Evolutionary conservation across 805 yeast species (phyloP), one percentile per base, ranked within the genome.

Genomic region (Saturnispora ahearnii): DNA sequence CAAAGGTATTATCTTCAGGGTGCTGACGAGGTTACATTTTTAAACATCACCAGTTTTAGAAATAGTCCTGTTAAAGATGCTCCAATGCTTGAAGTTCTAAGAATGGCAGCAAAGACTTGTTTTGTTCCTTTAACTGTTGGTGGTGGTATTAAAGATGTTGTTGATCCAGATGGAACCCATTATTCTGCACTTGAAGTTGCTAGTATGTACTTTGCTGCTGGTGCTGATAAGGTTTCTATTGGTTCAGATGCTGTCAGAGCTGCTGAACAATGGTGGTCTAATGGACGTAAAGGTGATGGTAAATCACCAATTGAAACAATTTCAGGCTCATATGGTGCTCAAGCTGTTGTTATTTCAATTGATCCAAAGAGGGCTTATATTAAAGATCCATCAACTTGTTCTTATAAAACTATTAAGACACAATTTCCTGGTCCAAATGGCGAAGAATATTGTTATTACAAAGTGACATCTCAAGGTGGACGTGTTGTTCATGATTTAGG

Each of bases 61-160:
- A 87, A 90, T 67, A 88, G 95, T 31, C 99, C 99, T 2, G 66
- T 91, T 44, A 79, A 75, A 53, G 99, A 93, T 63, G 81, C 91
- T 46, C 99, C 99, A 28, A 93, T 93, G 99, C 72, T 93, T 49
- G 90, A 89, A 58, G 96, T 93, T 3, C 72, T 93, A 56, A 79
- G 77, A 54, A 70, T 72, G 52, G 86, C 97, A 0, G 95, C 96
- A 11, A 83, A 84, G 65, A 83, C 95, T 1, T 86, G 91, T 46
- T 93, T 93, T 69, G 99, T 93, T 12, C 99, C 99, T 8, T 73
- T 93, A 55, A 93, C 99, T 0, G 96, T 93, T 40, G 99, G 99
- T 41, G 99, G 99, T 51, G 99, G 99, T 44, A 93, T 93, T 55
- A 82, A 87, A 57, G 98, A 91, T 63, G 79, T 87, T 56, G 76